Evolutionary conservation across 2,329 filamentous ascomycete genomes (phyloP).

Genomic region (Ceratocystis albifundus): DNA sequence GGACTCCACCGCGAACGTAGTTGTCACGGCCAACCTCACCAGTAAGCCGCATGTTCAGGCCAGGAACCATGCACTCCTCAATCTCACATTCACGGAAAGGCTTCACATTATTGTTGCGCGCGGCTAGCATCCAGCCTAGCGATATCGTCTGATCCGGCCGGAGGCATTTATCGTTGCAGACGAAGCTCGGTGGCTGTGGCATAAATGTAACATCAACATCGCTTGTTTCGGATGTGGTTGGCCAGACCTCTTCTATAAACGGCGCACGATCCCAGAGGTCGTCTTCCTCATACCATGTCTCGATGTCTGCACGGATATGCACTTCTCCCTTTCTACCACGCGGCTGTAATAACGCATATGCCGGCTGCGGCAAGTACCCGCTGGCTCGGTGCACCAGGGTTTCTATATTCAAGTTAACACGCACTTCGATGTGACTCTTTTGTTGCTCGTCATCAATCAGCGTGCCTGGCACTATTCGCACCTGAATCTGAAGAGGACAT

Average conservation of each 20-base stretch:
- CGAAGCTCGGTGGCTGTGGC: conserved; percentile 24
- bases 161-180: conserved; percentile 19
- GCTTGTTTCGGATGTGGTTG: background rate
- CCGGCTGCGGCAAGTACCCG: conserved; percentile 22
- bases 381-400: conserved; percentile 24
- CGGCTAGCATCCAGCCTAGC: conserved; percentile 27
- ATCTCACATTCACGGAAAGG: conserved; percentile 29
- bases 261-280: background rate
- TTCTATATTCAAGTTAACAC: conserved; percentile 23
- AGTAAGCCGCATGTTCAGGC: conserved; percentile 30
- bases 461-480: background rate
- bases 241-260: conserved; percentile 14
- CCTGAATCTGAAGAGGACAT: conserved; percentile 19
- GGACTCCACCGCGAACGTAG: conserved; percentile 31
- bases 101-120: conserved; percentile 24
- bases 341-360: background rate
- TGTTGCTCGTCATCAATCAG: background rate
- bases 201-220: background rate
- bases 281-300: conserved; percentile 14
- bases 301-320: conserved; percentile 1
- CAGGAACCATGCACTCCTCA: conserved; percentile 31
- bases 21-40: conserved; percentile 28
- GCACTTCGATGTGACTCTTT: conserved; percentile 18
- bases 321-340: background rate
- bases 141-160: conserved; percentile 25